A percentile compares a stretch with the other conserved stretches of the same genome.
Conservation (phyloP, 139 green algal genomes). For the Volvox africanus region DNA sequence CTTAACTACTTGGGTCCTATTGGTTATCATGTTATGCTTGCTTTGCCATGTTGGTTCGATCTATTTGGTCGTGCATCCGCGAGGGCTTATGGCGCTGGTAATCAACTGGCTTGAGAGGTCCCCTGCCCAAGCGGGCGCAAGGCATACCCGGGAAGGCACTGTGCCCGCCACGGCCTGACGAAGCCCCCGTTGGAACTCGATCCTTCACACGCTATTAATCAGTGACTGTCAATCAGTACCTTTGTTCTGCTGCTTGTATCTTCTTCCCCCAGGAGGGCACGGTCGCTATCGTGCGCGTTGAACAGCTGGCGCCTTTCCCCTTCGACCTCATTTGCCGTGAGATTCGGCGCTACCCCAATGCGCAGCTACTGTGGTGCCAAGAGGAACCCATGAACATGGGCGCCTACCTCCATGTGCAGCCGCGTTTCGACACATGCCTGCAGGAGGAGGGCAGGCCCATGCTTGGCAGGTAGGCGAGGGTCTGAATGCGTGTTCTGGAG, state of each 20-base stretch:
- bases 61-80: too few relatives aligned
- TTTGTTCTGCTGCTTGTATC: background rate
- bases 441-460: slow-evolving; percentile 26
- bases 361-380: slow-evolving; percentile 92
- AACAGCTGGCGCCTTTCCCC: slow-evolving; percentile 97
- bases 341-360: slow-evolving; percentile 94
- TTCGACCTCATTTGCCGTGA: slow-evolving; percentile 97
- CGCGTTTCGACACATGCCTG: slow-evolving; percentile 88
- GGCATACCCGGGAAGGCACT: too few relatives aligned
- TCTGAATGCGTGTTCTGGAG: background rate
- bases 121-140: too few relatives aligned
- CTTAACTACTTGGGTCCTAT: too few relatives aligned
- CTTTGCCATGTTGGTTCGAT: too few relatives aligned
- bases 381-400: slow-evolving; percentile 99
- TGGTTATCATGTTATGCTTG: too few relatives aligned
- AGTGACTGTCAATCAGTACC: too few relatives aligned
- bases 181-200: too few relatives aligned
- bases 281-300: slow-evolving; percentile 91
- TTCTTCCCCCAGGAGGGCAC: slow-evolving; percentile 57
- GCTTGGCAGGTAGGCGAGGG: slow-evolving; percentile 24
- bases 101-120: too few relatives aligned
- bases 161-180: too few relatives aligned
- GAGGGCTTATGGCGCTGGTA: too few relatives aligned
- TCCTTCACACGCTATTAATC: too few relatives aligned
- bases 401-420: slow-evolving; percentile 89